Conservation (phyloP, 2,329 filamentous ascomycete species). For the Xylaria sp. region DNA sequence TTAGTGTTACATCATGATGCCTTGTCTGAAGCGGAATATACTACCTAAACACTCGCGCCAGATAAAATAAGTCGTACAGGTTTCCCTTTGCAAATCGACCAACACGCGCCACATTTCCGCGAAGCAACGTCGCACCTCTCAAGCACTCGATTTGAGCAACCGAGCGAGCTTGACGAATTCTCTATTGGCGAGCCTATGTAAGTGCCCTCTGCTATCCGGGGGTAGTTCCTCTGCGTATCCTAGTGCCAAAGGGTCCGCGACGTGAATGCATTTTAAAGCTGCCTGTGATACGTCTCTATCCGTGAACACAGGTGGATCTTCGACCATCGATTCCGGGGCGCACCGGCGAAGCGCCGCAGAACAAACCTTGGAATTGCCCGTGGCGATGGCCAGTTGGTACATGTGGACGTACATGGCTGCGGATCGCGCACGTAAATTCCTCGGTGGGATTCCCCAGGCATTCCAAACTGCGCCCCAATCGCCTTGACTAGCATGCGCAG, state of each 20-base stretch:
- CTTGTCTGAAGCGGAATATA: not conserved
- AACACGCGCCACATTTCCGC: not conserved
- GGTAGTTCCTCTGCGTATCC: conserved; percentile 45
- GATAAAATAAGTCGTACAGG: not conserved
- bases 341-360: conserved; percentile 62
- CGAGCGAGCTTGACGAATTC: conserved; percentile 39
- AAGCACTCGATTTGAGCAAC: conserved; percentile 34
- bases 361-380: conserved; percentile 53
- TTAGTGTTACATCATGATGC: conserved; percentile 1
- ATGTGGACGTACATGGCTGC: conserved; percentile 65
- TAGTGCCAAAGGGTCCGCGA: conserved; percentile 65
- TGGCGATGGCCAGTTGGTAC: conserved; percentile 61
- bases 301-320: conserved; percentile 62
- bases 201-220: conserved; percentile 20
- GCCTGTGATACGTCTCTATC: conserved; percentile 57
- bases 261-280: conserved; percentile 64
- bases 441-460: conserved; percentile 66
- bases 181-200: conserved; percentile 18
- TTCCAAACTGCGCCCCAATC: conserved; percentile 71
- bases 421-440: conserved; percentile 61
- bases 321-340: conserved; percentile 68
- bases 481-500: conserved; percentile 57
- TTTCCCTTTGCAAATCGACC: not conserved
- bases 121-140: not conserved
- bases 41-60: not conserved